Evolutionary conservation across 2,329 filamentous ascomycete species (phyloP).

Genomic region (Tricladium varicosporioides): DNA sequence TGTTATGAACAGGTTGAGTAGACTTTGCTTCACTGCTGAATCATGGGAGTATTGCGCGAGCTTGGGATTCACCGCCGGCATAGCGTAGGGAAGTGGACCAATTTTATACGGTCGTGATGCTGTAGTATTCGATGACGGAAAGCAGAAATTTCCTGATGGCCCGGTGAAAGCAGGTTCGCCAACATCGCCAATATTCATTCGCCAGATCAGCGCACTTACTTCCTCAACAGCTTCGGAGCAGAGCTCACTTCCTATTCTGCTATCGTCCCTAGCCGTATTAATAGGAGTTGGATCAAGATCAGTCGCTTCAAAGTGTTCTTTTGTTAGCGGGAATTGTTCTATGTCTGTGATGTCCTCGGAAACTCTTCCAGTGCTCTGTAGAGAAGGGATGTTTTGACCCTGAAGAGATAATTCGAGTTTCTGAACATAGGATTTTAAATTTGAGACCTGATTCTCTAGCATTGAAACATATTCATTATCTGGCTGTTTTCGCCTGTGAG

Average conservation of each 20-base stretch:
- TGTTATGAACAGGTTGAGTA: background rate
- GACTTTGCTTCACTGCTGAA: background rate
- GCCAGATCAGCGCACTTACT: slow-evolving; percentile 4
- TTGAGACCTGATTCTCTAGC: background rate
- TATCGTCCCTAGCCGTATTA: background rate
- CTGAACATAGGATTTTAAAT: background rate
- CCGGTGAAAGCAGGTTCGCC: slow-evolving; percentile 5
- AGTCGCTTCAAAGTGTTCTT: background rate
- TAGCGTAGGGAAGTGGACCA: background rate
- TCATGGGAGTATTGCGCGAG: background rate
- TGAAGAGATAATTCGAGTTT: background rate
- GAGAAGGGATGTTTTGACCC: background rate
- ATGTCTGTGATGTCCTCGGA: background rate
- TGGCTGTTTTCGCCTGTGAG: background rate
- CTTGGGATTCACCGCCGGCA: background rate
- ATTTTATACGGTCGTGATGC: background rate
- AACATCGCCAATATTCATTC: slow-evolving; percentile 2
- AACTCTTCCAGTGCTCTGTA: background rate
- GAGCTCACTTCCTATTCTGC: background rate
- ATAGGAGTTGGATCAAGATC: background rate
- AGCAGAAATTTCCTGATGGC: slow-evolving; percentile 8
- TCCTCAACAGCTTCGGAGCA: background rate
- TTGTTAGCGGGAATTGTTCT: background rate
- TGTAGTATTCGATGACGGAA: background rate
- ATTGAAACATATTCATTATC: background rate